Evolutionary conservation across 768 basidiomycete species (phyloP), one percentile per base, ranked within the genome.

Genomic region (Hygrocybe punicea): DNA sequence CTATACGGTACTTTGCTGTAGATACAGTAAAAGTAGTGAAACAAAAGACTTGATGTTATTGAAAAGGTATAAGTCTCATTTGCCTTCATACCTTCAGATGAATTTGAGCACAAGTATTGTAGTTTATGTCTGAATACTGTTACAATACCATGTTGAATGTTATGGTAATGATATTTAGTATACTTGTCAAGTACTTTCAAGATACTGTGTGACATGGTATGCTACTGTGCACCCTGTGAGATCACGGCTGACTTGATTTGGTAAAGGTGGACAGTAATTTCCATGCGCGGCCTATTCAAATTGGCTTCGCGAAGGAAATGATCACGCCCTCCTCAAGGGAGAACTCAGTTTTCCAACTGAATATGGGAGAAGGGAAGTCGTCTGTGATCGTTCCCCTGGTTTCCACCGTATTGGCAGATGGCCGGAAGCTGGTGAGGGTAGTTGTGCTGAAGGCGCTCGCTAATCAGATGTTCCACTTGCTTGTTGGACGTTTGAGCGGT

Each of bases 321-420:
- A 77, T 80, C 21, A 53, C 61, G 0, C 81, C 83, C 0, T 55
- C 52, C 1, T 71, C 66, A 0, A 56, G 58, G 2, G 13, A 60
- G 8, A 84, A 78, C 49, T 74, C 75, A 0, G 63, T 72, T 6
- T 67, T 79, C 25, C 82, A 83, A 39, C 74, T 83, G 16, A 81
- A 84, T 49, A 84, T 84, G 82, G 82, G 82, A 1, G 82, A 84
- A 53, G 83, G 82, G 1, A 82, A 84, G 57, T 75, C 79, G 13
- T 71, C 74, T 3, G 79, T 81, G 4, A 84, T 84, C 17, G 71
- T 83, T 2, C 82, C 82, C 0, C 67, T 82, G 33, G 65, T 73
- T 1, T 67, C 70, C 0, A 60, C 72, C 4, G 62, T 63, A 3
- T 70, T 84, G 14, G 76, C 82, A 0, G 69, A 83, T 58, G 73